Base-by-base conservation (phyloP, 176 grass and related monocot genomes). In the Carex cristatella region DNA sequence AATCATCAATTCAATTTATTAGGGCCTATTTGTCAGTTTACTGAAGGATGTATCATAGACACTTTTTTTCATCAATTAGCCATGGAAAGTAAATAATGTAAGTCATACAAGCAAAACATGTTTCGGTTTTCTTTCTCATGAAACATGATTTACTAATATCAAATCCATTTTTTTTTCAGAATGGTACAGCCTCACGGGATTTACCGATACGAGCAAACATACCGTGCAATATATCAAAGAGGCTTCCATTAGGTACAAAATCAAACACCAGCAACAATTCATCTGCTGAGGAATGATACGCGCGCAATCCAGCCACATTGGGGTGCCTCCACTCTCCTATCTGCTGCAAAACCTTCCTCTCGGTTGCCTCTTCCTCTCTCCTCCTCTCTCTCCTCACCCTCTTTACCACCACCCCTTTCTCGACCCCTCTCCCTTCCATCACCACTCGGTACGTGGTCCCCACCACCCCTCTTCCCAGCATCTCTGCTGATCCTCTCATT, bases 221-320 rank as follows among this genome's bases (percentile, higher is more conserved):
- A 97, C 95, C 92, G 54, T 97, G 92, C 56, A 97, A 38, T 78
- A 97, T 90, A 59, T 69, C 66, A 66, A 84, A 88, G 79, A 97
- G 92, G 87, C 89, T 93, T 81, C 95, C 92, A 66, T 77, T 87
- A 42, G 90, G 63, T 19, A 94, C 31, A 91, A 91, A 91, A 82
- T 98, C 92, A 90, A 90, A 90, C 66, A 98, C 91, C 82, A 98
- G 88, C 46, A 97, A 90, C 9, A 98, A 87, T 88, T 98, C 95
- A n/a, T 93, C 89, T 10, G 85, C 30, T 7, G 86, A 90, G 48
- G 92, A 87, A 82, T 90, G 88, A 85, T 88, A 94, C 12, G 89
- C 91, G 27, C 84, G 89, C 4, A 98, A 88, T 54, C 82, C 74
- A 66, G 91, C 88, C 79, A 94, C 73, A 81, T 98, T 98, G 79